Conservation (phyloP, 257 asterid species). For the Penstemon eatonii region DNA sequence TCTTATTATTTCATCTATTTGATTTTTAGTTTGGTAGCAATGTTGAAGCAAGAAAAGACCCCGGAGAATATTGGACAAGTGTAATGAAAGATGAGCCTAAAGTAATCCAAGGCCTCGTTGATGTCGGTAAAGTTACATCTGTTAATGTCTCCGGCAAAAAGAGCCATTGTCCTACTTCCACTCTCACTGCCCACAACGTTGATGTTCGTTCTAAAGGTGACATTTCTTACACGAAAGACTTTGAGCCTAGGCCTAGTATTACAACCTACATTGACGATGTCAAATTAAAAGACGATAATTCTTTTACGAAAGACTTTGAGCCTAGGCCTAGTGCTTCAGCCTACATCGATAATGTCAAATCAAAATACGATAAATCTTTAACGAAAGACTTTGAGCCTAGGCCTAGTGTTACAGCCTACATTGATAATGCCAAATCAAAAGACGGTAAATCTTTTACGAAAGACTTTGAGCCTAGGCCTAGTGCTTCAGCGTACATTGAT, state of each 20-base stretch:
- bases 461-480: slow-evolving; percentile 27
- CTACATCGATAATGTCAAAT: background rate
- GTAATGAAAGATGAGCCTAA: slow-evolving; percentile 26
- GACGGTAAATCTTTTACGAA: background rate
- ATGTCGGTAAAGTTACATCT: background rate
- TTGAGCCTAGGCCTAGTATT: slow-evolving; percentile 22
- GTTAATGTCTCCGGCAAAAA: background rate
- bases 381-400: slow-evolving; percentile 34
- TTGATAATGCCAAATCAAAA: background rate
- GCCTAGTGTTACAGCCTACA: slow-evolving; percentile 32
- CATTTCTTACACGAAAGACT: slow-evolving; percentile 3
- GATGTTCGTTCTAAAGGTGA: background rate
- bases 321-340: slow-evolving; percentile 17
- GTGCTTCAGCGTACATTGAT: background rate
- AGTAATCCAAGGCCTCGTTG: slow-evolving; percentile 20
- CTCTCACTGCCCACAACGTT: background rate
- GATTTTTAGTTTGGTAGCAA: background rate
- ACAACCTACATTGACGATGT: background rate
- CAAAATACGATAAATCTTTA: background rate
- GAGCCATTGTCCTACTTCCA: slow-evolving; percentile 14
- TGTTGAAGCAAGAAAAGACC: slow-evolving; percentile 5
- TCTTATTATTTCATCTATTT: background rate
- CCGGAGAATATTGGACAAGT: slow-evolving; percentile 13
- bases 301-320: slow-evolving; percentile 26
- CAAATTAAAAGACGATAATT: background rate